Base-by-base conservation (phyloP, 495 filamentous ascomycete genomes). In the Emericellopsis terricola region DNA sequence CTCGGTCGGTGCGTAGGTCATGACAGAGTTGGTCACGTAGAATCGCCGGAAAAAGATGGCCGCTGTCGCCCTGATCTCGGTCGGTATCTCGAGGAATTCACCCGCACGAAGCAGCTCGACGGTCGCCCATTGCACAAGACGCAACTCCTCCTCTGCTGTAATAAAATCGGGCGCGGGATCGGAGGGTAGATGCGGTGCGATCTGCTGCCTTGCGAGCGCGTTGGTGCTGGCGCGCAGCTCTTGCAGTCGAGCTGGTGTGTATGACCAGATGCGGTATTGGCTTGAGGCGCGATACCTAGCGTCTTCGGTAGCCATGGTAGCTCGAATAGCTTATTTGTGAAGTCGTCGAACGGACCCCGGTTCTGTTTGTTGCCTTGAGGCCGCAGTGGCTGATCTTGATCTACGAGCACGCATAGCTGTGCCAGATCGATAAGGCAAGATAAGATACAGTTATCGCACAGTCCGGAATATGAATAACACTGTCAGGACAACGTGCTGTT, bases 221-320 rank as follows among this genome's bases (percentile, higher is more conserved):
- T 94, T 94, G 8, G 89, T 92, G 11, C 66, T 73, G 19, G 64
- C 58, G 30, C 91, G 79, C 10, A 83, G 58, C 2, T 72, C 55
- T 19, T 64, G 62, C 13, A 97, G 69, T 8, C 75, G 64, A 7
- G 72, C 51, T 7, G 76, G 71, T 0, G 85, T 81, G 55, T 83
- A 96, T n/a, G 86, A 92, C 86, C 91, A 97, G 26, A 83, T 58
- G 26, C 78, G 71, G 51, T 72, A 94, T 53, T 97, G 89, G 28
- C 82, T 87, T 0, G 85, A 89, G 14, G 77, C 62, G n/a, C 79
- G 79, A 59, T 96, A 97, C 31, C 85, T 64, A 40, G 79, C 78
- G 51, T 97, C 89, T 64, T 97, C 89, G 31, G 60, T 55, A 14
- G 62, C 60, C 60, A 66, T 65, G 26, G 18, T 39, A 21, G 34